Percentiles rank a stretch among this genome's conserved stretches.
phyloP scores from a whole-genome alignment of 1,284 basidiomycete species.

The Ceratobasidium theobromae region DNA sequence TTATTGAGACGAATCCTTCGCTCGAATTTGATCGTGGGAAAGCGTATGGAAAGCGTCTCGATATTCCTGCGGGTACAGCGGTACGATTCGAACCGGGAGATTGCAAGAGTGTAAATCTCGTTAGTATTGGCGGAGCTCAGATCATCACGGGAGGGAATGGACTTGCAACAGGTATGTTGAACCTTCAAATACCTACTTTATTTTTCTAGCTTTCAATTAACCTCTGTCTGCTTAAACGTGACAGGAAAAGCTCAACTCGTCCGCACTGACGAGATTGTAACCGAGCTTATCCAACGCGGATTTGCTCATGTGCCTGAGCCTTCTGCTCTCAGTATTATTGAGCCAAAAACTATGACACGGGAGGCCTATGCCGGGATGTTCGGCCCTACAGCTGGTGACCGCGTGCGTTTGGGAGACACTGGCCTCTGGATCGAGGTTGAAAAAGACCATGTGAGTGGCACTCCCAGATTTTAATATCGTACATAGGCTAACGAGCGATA shows the following conservation, averaged over 20 bases:
- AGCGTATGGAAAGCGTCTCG: slow-evolving; percentile 83
- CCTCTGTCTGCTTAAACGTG: background rate
- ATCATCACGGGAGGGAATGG: slow-evolving; percentile 80
- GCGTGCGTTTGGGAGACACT: slow-evolving; percentile 87
- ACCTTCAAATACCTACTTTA: background rate
- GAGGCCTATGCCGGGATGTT: slow-evolving; percentile 87
- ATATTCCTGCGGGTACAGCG: slow-evolving; percentile 92
- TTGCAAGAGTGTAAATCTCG: slow-evolving; percentile 78
- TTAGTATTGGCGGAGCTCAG: slow-evolving; percentile 73
- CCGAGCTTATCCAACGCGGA: slow-evolving; percentile 51
- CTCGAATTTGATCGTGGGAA: slow-evolving; percentile 81
- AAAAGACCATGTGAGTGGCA: slow-evolving; percentile 67
- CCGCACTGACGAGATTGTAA: slow-evolving; percentile 53
- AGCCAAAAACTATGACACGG: slow-evolving; percentile 58
- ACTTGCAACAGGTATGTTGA: slow-evolving; percentile 61
- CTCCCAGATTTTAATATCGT: background rate
- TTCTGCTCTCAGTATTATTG: slow-evolving; percentile 50
- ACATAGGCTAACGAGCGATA: background rate
- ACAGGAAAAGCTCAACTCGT: slow-evolving; percentile 41
- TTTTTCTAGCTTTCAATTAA: background rate
- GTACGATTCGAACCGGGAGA: slow-evolving; percentile 97
- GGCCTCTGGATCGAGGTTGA: slow-evolving; percentile 93
- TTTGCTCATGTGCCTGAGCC: slow-evolving; percentile 68
- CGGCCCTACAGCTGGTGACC: slow-evolving; percentile 92
- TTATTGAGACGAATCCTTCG: slow-evolving; percentile 84